Evolutionary conservation across 2,329 filamentous ascomycete species (phyloP), one percentile per base, ranked within the genome.

Genomic region (Coniochaeta hoffmannii): DNA sequence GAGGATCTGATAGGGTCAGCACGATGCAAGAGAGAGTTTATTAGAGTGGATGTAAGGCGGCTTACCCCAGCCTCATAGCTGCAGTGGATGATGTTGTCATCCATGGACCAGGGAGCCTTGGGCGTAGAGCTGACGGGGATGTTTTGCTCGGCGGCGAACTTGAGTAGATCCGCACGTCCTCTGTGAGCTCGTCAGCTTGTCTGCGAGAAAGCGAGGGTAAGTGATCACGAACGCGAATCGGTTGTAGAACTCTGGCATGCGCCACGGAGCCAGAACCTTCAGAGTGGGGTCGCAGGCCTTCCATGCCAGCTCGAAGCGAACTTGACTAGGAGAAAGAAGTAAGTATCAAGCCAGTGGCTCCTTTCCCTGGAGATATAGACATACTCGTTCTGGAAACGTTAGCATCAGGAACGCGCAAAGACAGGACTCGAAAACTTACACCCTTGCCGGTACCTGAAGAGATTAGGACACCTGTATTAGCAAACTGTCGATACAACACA

Each of bases 221-320:
- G n/a, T n/a, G 12, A 32, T 32, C 7, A 32, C 19, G 22, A 4
- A 44, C 19, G 14, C 79, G 79, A 89, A 90, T 59, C 79, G 78
- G 61, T 87, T 76, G 74, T 82, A 87, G 75, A 90, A 89, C 66
- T 80, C 78, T 36, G 85, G 83, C 59, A 86, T 71, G 62, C 87
- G 74, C 87, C 87, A 90, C 30, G 87, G 87, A n/a, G 86, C 86
- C 66, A 90, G 86, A 66, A 89, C 80, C 72, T 86, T 83, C 72
- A 88, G 86, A 58, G 73, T 87, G 8, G 50, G 50, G 28, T 34
- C 50, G 19, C 30, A 36, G 3, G 50, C 50, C 22, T 52, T 52
- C 50, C 50, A 72, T 15, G 71, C 70, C 26, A 73, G 66, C 65
- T 87, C 83, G 71, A 87, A 86, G 63, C 83, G 79, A 63, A 86